Evolutionary conservation across 2,329 filamentous ascomycete species (phyloP).

Genomic region (Fusarium scirpi): DNA sequence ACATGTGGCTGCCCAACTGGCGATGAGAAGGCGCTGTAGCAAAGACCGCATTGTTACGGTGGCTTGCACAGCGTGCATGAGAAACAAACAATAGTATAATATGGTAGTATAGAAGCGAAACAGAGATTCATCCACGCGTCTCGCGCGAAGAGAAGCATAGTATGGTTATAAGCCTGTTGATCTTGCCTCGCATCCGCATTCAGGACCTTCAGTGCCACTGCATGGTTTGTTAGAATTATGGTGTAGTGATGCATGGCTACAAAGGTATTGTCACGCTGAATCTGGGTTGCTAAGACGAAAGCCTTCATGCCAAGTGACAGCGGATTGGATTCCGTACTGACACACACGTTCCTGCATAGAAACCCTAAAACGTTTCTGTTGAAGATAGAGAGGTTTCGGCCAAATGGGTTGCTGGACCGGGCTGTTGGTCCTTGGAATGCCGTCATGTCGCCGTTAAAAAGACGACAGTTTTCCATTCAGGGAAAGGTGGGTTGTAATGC

Average conservation of each 20-base stretch:
- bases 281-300: constrained; percentile 35
- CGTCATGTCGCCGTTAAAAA: not conserved
- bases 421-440: constrained; percentile 29
- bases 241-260: not conserved
- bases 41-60: constrained; percentile 27
- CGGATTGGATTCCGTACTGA: constrained; percentile 12
- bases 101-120: not conserved
- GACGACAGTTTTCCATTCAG: not conserved
- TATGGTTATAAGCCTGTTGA: constrained; percentile 28
- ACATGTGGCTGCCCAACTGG: constrained; percentile 8
- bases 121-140: not conserved
- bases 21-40: constrained; percentile 22
- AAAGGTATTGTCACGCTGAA: constrained; percentile 35
- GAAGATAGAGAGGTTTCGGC: not conserved
- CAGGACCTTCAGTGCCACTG: not conserved
- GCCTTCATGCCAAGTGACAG: constrained; percentile 34
- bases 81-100: not conserved
- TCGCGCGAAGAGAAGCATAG: not conserved
- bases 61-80: not conserved
- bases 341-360: constrained; percentile 15
- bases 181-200: constrained; percentile 21
- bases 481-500: not conserved
- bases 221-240: not conserved
- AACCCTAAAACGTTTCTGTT: constrained; percentile 4
- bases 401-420: constrained; percentile 1